Percentiles rank a stretch among this genome's conserved stretches.
These are phyloP conservation scores for Escovopsis sp. DNA, from an alignment of 2,329 filamentous ascomycete species.

Conservation along the genomic window DNA sequence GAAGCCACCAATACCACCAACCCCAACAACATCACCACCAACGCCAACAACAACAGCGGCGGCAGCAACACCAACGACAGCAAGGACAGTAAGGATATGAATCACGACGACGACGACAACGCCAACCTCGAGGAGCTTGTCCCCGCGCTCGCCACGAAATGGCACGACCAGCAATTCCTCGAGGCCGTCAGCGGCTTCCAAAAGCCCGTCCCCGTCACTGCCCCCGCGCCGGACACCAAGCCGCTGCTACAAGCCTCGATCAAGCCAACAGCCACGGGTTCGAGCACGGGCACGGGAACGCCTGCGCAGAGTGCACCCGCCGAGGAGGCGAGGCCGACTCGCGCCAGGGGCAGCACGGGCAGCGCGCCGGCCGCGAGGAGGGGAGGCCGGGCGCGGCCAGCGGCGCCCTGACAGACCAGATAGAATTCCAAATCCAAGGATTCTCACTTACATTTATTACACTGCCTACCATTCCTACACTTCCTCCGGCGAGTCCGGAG, in stretches of 20 bases:
- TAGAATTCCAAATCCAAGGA: neutral
- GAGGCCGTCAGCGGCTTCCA: constrained; percentile 30
- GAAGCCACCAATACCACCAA: constrained; percentile 4
- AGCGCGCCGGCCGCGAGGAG: constrained; percentile 10
- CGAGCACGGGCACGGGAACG: too few relatives aligned
- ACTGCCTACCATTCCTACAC: too few relatives aligned
- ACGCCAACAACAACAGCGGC: too few relatives aligned
- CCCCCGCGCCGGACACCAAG: constrained; percentile 10
- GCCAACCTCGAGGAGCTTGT: constrained; percentile 21
- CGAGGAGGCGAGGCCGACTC: constrained; percentile 10
- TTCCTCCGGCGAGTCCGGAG: too few relatives aligned
- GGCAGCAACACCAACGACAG: too few relatives aligned
- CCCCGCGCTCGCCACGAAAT: constrained; percentile 23
- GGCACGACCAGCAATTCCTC: constrained; percentile 29
- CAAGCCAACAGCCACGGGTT: too few relatives aligned
- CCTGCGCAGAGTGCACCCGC: constrained; percentile 7
- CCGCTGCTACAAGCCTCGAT: too few relatives aligned
- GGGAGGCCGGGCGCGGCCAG: constrained; percentile 13
- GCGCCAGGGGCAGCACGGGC: constrained; percentile 12
- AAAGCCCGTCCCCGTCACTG: constrained; percentile 15
- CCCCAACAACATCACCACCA: too few relatives aligned
- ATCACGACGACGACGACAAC: constrained; percentile 8
- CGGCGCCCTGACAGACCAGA: constrained; percentile 5
- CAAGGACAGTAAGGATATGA: constrained; percentile 1
- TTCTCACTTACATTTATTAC: constrained; percentile 1